Evolutionary conservation across 345 rosid species (phyloP).

Genomic region (Adansonia digitata): DNA sequence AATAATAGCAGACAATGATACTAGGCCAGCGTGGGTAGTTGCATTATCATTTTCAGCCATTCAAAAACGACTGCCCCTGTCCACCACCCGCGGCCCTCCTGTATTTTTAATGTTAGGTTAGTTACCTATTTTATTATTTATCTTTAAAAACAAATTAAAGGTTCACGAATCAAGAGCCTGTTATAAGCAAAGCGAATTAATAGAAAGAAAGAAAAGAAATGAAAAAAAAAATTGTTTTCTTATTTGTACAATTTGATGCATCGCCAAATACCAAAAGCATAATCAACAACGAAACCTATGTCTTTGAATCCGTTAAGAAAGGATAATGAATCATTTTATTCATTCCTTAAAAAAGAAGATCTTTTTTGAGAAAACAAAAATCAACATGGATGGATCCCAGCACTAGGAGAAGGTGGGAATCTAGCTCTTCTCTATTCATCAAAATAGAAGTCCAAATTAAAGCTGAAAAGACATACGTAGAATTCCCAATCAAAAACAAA

Average conservation of each 20-base stretch:
- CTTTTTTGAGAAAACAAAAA: background rate
- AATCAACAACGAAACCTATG: background rate
- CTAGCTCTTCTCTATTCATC: too few relatives aligned
- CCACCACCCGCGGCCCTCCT: too few relatives aligned
- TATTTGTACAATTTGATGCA: background rate
- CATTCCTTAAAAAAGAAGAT: too few relatives aligned
- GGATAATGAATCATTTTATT: too few relatives aligned
- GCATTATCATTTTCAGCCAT: background rate
- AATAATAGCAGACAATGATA: background rate
- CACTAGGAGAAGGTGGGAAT: background rate
- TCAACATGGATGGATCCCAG: background rate
- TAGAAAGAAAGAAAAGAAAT: too few relatives aligned
- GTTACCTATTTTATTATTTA: background rate
- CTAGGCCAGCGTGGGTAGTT: background rate
- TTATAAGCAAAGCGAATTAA: background rate
- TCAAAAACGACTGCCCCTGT: too few relatives aligned
- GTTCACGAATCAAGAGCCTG: too few relatives aligned
- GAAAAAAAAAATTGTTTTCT: background rate
- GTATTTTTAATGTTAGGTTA: too few relatives aligned
- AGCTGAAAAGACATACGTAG: background rate
- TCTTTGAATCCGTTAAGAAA: background rate
- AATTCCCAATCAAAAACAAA: background rate
- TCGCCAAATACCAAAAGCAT: background rate
- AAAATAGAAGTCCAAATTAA: background rate
- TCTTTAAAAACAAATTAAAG: background rate